phyloP scores from a whole-genome alignment of 2,329 filamentous ascomycete species.

The Tolypocladium amazonense region DNA sequence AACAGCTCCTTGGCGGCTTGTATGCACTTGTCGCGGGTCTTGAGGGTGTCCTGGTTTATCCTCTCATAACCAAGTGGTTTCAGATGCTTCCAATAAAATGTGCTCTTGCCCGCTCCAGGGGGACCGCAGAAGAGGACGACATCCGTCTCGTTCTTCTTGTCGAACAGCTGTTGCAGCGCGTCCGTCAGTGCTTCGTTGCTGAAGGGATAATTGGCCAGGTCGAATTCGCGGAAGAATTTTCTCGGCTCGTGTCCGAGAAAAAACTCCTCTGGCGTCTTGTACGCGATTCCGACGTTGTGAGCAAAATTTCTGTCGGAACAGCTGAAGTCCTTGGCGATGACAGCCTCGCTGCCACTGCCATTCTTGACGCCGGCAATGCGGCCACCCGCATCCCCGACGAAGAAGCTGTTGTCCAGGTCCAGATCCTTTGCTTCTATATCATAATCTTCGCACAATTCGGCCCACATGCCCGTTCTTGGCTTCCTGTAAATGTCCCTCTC shows the following conservation, averaged over 20 bases:
- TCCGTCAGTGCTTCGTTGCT: slow-evolving; percentile 11
- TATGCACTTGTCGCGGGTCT: slow-evolving; percentile 60
- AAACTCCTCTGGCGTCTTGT: slow-evolving; percentile 84
- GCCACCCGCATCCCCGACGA: slow-evolving; percentile 79
- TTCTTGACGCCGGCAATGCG: slow-evolving; percentile 31
- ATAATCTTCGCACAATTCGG: slow-evolving; percentile 46
- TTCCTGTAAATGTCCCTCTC: slow-evolving; percentile 75
- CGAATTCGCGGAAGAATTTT: slow-evolving; percentile 60
- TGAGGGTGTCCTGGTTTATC: slow-evolving; percentile 84
- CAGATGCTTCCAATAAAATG: slow-evolving; percentile 72
- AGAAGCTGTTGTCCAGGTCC: slow-evolving; percentile 65
- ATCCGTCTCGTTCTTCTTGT: slow-evolving; percentile 57
- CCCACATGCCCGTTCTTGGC: slow-evolving; percentile 84
- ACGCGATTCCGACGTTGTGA: slow-evolving; percentile 69
- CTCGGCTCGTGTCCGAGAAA: slow-evolving; percentile 61
- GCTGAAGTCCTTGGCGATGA: slow-evolving; percentile 46
- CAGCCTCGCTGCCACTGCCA: slow-evolving; percentile 10
- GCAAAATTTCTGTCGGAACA: slow-evolving; percentile 72
- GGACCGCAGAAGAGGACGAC: slow-evolving; percentile 81
- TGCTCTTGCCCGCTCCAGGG: slow-evolving; percentile 85
- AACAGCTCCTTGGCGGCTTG: slow-evolving; percentile 61
- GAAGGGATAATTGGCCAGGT: slow-evolving; percentile 50
- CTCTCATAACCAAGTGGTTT: slow-evolving; percentile 71
- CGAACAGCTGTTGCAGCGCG: slow-evolving; percentile 28
- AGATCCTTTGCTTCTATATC: slow-evolving; percentile 45